Base-by-base conservation (phyloP, 176 grass and related monocot genomes). In the Bolboschoenus planiculmis region DNA sequence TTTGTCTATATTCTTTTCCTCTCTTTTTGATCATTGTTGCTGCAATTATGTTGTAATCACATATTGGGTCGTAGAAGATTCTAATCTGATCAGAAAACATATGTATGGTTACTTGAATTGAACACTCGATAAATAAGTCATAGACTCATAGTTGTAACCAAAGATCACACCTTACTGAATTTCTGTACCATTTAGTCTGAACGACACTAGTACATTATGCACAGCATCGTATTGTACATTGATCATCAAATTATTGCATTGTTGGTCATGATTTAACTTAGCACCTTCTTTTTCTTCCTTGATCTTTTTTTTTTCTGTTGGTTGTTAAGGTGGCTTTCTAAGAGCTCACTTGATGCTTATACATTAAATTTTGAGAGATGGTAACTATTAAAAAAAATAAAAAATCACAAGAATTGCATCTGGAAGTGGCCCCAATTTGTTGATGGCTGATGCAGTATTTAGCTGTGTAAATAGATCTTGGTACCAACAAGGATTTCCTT, bases 81-180 rank as follows among this genome's bases (percentile, higher is more conserved):
- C 34, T 68, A 68, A 68, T 33, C 34, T 10, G 64, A 65, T 59
- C 27, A 23, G 61, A 27, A 65, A 35, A 33, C 14, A 65, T 65
- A 34, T 20, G 8, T 34, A 18, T 35, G n/a, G 31, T 65, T 18
- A 16, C 61, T 18, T 57, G 31, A 65, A 74, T 47, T 21, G 68
- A 73, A 46, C n/a, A 26, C 10, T 23, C n/a, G 40, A 46, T 16
- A 47, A 26, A 11, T 26, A 46, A 47, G 10, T 74, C 68, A 47
- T 74, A 74, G 40, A 77, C n/a, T n/a, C n/a, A n/a, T 74, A 53
- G 15, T 51, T 77, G 43, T 53, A 31, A 77, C 46, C 46, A 77
- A 77, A 14, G 26, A 77, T 53, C 9, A 53, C 9, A 53, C 27
- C 14, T 73, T 21, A 73, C 68, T 46, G 23, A 73, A 73, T 46